Percentiles rank a stretch among this genome's conserved stretches.
Conservation (phyloP, 2,329 filamentous ascomycete genomes). For the Paraconiothyrium sp. region DNA sequence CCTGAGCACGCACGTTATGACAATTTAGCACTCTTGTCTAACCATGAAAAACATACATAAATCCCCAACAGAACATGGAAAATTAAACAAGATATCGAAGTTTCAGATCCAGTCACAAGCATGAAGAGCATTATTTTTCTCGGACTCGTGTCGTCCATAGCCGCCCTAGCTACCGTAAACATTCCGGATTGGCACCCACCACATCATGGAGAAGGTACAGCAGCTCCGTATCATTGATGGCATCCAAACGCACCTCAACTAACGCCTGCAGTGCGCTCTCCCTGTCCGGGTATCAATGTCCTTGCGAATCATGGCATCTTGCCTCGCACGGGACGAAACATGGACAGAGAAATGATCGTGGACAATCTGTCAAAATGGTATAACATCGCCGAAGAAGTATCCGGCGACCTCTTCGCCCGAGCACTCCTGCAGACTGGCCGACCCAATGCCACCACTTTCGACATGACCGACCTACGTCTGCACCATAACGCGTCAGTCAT, state of each 20-base stretch:
- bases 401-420: neutral
- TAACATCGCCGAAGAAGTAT: neutral
- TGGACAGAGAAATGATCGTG: neutral
- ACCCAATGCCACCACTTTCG: neutral
- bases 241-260: neutral
- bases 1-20: neutral
- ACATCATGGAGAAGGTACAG: no score
- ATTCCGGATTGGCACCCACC: no score
- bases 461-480: neutral
- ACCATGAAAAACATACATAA: neutral
- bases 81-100: neutral
- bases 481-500: neutral
- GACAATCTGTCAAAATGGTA: neutral
- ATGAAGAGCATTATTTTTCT: no score
- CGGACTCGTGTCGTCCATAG: no score
- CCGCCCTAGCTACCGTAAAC: no score
- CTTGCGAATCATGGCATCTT: neutral
- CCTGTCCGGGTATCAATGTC: slow-evolving; percentile 2
- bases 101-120: neutral
- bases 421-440: neutral
- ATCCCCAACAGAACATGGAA: neutral
- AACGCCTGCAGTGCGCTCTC: neutral
- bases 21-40: no score
- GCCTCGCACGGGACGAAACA: neutral
- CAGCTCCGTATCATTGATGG: no score